Evolutionary conservation across 2,329 filamentous ascomycete genomes (phyloP), one percentile per base, ranked within the genome.

Genomic region (Neophaeococcomyces mojaviensis): DNA sequence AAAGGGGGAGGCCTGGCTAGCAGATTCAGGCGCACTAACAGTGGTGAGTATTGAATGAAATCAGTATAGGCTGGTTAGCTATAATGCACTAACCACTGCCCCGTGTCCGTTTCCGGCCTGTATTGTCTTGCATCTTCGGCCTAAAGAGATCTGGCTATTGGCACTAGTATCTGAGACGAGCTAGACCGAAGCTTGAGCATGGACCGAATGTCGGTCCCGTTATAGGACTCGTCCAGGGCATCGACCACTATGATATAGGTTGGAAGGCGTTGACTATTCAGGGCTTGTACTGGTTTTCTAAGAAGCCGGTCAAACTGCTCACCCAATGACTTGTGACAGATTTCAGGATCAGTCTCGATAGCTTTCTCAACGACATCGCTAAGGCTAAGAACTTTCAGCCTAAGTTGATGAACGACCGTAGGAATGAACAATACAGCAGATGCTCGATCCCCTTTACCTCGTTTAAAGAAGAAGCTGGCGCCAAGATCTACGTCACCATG

Each of bases 381-480:
- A 1, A 70, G 34, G 2, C 46, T 33, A 13, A 65, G 64, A 13
- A 64, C 45, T 9, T 47, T 51, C 0, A 15, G 32, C 1, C 57
- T 53, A 2, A 72, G 52, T 32, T 70, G 58, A 5, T 47, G 46
- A 6, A 64, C 61, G 24, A 74, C 54, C 0, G 68, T 73, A 0
- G 67, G 57, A n/a, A 74, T 61, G 31, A 74, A 59, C 39, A 56
- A 60, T 3, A 52, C 52, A 1, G 62, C 59, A 35, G 59, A 49
- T 71, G 65, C 2, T 52, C 57, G 40, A 68, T 66, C 1, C 64
- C 67, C 47, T 58, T 63, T 43, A 68, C 69, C 31, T 44, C n/a
- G n/a, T n/a, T n/a, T n/a, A n/a, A n/a, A n/a, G n/a, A n/a, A n/a
- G n/a, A n/a, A n/a, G n/a, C n/a, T 50, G 13, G 48, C 48, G 15